Percentiles rank a stretch among this genome's conserved stretches.
Evolutionary conservation across 2,329 filamentous ascomycete genomes (phyloP).

Genomic region (Ophiocordyceps camponoti-saundersi): DNA sequence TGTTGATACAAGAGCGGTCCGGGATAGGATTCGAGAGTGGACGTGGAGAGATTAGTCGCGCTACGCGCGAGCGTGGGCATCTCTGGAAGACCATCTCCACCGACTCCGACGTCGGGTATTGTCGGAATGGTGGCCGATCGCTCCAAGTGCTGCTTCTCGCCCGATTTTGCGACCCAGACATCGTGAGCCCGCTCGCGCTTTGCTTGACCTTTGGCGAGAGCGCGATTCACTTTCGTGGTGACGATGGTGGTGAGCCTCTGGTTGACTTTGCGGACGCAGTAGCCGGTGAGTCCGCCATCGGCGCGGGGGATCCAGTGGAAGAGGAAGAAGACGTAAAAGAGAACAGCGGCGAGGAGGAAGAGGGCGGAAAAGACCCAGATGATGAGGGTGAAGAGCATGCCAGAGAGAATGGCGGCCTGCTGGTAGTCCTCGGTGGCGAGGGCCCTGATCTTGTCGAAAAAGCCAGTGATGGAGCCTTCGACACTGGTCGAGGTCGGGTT

Average conservation of each 20-base stretch:
- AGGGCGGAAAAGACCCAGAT: slow-evolving; percentile 77
- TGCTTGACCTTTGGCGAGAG: slow-evolving; percentile 60
- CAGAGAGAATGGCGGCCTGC: slow-evolving; percentile 67
- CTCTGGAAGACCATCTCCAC: slow-evolving; percentile 29
- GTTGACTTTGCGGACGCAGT: slow-evolving; percentile 87
- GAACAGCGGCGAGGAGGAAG: slow-evolving; percentile 52
- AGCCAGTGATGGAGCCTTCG: slow-evolving; percentile 49
- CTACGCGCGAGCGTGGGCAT: slow-evolving; percentile 43
- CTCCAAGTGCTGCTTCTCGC: slow-evolving; percentile 30
- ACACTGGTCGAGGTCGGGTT: slow-evolving; percentile 33
- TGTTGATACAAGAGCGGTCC: slow-evolving; percentile 37
- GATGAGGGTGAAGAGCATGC: slow-evolving; percentile 83
- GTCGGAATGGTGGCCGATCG: slow-evolving; percentile 53
- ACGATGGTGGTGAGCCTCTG: slow-evolving; percentile 72
- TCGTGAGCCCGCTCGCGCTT: slow-evolving; percentile 34
- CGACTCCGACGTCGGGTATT: slow-evolving; percentile 24
- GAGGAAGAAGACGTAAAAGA: slow-evolving; percentile 78
- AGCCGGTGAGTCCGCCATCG: slow-evolving; percentile 66
- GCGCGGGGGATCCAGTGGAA: slow-evolving; percentile 78
- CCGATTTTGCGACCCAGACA: slow-evolving; percentile 32
- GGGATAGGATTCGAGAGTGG: slow-evolving; percentile 38
- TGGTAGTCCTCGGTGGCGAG: slow-evolving; percentile 58
- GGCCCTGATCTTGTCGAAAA: slow-evolving; percentile 66
- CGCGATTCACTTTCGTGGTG: slow-evolving; percentile 72
- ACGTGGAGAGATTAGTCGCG: slow-evolving; percentile 45